Conservation (phyloP, 306 rosid genomes). For the Argentina anserina region DNA sequence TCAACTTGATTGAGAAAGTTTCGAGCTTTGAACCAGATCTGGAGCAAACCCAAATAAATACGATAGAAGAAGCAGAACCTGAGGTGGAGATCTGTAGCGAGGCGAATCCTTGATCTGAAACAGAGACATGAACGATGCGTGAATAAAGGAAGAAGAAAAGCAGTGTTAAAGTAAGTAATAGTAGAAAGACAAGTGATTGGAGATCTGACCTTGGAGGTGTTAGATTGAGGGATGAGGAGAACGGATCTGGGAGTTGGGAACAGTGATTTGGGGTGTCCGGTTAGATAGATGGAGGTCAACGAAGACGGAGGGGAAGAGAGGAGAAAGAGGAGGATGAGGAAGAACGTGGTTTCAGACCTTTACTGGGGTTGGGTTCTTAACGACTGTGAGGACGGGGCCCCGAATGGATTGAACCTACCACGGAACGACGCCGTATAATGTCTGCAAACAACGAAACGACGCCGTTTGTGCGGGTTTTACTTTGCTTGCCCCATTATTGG, state of each 20-base stretch:
- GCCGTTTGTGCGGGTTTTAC: background rate
- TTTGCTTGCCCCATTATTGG: background rate
- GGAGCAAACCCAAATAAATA: conserved; percentile 1
- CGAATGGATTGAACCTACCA: background rate
- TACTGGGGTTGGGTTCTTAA: conserved; percentile 23
- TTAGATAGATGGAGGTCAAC: conserved; percentile 43
- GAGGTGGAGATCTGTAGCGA: conserved; percentile 22
- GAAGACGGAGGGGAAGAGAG: conserved; percentile 16
- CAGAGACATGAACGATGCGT: conserved; percentile 4
- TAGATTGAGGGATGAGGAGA: conserved; percentile 6
- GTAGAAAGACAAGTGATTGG: conserved; percentile 25
- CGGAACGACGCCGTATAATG: background rate
- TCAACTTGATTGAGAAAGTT: conserved; percentile 11
- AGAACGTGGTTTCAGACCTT: conserved; percentile 15
- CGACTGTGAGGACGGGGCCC: conserved; percentile 11
- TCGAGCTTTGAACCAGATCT: conserved; percentile 11
- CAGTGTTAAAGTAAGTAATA: conserved; percentile 8
- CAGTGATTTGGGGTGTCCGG: conserved; percentile 17
- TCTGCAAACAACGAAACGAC: background rate
- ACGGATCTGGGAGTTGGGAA: conserved; percentile 35
- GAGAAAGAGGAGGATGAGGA: conserved; percentile 1
- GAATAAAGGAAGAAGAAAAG: background rate
- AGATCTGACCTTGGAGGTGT: conserved; percentile 53
- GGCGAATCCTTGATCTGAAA: conserved; percentile 45
- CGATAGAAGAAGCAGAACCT: conserved; percentile 27